Evolutionary conservation across 306 rosid species (phyloP), one percentile per base, ranked within the genome.

Genomic region (Betula pendula): DNA sequence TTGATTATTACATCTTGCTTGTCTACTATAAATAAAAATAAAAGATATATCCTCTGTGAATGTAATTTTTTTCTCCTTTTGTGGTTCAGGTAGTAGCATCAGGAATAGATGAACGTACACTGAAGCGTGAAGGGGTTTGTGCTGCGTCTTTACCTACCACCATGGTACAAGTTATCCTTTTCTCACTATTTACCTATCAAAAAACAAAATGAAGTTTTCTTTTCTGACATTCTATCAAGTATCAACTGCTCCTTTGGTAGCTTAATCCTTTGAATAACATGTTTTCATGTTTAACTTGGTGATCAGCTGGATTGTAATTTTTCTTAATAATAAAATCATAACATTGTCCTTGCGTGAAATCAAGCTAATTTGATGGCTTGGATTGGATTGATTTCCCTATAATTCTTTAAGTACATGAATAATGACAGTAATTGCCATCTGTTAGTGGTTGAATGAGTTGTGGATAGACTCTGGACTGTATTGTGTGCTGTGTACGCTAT

Each of bases 111-210:
- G 99, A 92, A 78, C 94, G 96, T 16, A 95, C 99, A 15, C 97
- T 95, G 77, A 95, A 95, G 90, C 96, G 98, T 17, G 98, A 92
- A 89, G 99, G 99, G 83, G 99, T 95, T 81, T 92, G 97, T 89
- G 97, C 97, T 85, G 99, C 98, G 48, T 92, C 97, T 66, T 81
- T 95, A 83, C 99, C 99, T 24, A 92, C 99, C 49, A 95, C 99
- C 82, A 95, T 95, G 99, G 99, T 90, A 88, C 1, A n/a, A 33
- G 27, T 9, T 19, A 16, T 65, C 24, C 48, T 16, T 65, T 25
- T 63, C 25, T 15, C 12, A 1, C 47, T 63, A 15, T 63, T 16
- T n/a, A 19, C 49, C 8, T 60, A 60, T 60, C 1, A 15, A 60
- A 60, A 60, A 16, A 19, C 4, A 60, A 15, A 60, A 4, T 29